Conservation (phyloP, 768 basidiomycete species). For the Agaricus subrufescens region DNA sequence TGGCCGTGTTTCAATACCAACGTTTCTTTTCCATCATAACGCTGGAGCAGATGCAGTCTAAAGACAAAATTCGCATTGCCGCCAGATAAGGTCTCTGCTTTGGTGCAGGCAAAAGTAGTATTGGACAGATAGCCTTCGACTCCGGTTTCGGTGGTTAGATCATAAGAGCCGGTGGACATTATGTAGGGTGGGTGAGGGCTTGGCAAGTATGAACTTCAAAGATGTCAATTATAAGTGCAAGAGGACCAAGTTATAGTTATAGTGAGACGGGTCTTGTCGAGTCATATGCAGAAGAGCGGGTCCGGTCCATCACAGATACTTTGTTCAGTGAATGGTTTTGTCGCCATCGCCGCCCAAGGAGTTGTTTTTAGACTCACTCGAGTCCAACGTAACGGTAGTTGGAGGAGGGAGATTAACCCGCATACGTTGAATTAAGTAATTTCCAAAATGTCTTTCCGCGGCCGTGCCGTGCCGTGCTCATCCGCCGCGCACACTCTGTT, state of each 20-base stretch:
- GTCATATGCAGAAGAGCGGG: not conserved
- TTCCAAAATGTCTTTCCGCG: no score
- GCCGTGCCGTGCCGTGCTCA: no score
- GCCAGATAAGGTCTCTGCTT: constrained; percentile 39
- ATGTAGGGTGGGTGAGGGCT: not conserved
- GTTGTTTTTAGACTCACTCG: constrained; percentile 59
- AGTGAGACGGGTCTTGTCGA: not conserved
- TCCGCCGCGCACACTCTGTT: no score
- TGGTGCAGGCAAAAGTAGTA: constrained; percentile 43
- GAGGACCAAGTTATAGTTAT: not conserved
- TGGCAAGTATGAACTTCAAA: not conserved
- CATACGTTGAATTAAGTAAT: no score
- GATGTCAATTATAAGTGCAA: no score
- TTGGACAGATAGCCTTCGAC: constrained; percentile 38
- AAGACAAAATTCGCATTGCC: constrained; percentile 56
- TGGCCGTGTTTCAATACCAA: constrained; percentile 58
- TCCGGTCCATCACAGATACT: constrained; percentile 41
- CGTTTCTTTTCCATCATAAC: constrained; percentile 38
- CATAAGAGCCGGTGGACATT: constrained; percentile 9
- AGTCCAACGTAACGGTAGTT: constrained; percentile 59
- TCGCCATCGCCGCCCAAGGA: constrained; percentile 71
- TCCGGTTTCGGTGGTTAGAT: constrained; percentile 28
- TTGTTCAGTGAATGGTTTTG: constrained; percentile 65
- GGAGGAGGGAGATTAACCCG: constrained; percentile 75
- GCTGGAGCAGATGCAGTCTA: constrained; percentile 39